Evolutionary conservation across 495 filamentous ascomycete species (phyloP).

Genomic region (Parachaetomium inaequale): DNA sequence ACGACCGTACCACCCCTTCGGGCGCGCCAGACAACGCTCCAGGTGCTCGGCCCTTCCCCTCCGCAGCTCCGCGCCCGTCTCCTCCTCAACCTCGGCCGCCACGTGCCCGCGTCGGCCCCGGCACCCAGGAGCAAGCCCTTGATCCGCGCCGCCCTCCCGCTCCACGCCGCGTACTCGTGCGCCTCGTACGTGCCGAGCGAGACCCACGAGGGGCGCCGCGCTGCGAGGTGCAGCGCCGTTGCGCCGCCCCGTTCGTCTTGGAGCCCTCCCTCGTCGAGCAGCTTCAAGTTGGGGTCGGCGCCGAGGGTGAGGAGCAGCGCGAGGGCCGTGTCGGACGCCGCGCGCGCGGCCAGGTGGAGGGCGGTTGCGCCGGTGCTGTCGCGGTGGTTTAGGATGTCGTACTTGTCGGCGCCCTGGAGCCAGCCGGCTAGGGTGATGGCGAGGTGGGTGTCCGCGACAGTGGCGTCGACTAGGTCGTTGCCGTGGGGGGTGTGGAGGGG

Average conservation of each 20-base stretch:
- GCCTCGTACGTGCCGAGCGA: slow-evolving; percentile 1
- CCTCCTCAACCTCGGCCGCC: too few species aligned
- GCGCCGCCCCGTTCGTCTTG: background rate
- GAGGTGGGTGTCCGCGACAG: background rate
- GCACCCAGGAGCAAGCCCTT: background rate
- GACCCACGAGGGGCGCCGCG: background rate
- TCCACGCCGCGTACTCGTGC: background rate
- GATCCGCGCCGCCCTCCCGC: too few species aligned
- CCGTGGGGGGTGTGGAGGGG: background rate
- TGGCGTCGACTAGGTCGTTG: background rate
- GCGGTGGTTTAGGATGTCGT: background rate
- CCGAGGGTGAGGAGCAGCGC: slow-evolving; percentile 2
- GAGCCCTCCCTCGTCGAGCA: background rate
- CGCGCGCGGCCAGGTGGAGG: background rate
- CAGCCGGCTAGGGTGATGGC: background rate
- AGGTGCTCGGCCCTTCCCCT: too few species aligned
- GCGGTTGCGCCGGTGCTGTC: background rate
- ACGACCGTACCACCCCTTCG: too few species aligned
- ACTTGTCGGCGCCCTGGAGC: background rate
- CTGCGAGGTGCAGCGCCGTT: background rate
- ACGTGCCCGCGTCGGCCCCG: background rate
- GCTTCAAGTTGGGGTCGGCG: background rate
- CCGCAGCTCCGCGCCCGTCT: too few species aligned
- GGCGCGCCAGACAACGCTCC: too few species aligned
- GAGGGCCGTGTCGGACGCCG: background rate